Percentiles rank a stretch among this genome's conserved stretches.
phyloP scores from a whole-genome alignment of 257 asterid genomes.

The Anisodus acutangulus region DNA sequence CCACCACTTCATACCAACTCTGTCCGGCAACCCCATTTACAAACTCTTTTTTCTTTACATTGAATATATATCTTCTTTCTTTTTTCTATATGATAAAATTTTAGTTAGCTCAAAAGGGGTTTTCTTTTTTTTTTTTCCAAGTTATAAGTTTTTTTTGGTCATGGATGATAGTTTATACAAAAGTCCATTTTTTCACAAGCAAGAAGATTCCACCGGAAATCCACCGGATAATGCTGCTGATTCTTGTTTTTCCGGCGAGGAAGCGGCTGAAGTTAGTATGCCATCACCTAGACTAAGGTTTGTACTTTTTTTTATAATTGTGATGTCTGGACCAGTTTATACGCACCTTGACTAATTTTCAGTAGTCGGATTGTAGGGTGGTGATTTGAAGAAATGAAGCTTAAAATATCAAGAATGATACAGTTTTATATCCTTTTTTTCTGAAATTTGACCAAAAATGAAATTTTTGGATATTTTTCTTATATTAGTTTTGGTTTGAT shows the following conservation, averaged over 20 bases:
- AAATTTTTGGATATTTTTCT: background rate
- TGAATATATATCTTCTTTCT: conserved; percentile 1
- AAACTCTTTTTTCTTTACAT: conserved; percentile 26
- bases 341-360: background rate
- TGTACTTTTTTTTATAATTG: background rate
- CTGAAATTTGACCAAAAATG: background rate
- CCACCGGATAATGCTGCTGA: conserved; percentile 54
- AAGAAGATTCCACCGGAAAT: conserved; percentile 45
- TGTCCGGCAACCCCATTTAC: conserved; percentile 43
- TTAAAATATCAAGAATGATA: background rate
- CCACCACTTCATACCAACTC: conserved; percentile 45
- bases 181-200: conserved; percentile 38
- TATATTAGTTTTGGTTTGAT: background rate
- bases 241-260: conserved; percentile 64
- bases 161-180: conserved; percentile 47
- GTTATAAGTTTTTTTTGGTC: background rate
- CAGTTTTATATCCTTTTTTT: background rate
- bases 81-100: conserved; percentile 28
- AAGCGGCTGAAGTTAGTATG: conserved; percentile 50
- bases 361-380: background rate
- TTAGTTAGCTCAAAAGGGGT: background rate
- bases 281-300: conserved; percentile 77
- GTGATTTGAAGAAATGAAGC: background rate
- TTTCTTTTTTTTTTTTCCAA: background rate
- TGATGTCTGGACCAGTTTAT: background rate